Evolutionary conservation across 2,329 filamentous ascomycete species (phyloP).

Genomic region (Pseudonectria foliicola): DNA sequence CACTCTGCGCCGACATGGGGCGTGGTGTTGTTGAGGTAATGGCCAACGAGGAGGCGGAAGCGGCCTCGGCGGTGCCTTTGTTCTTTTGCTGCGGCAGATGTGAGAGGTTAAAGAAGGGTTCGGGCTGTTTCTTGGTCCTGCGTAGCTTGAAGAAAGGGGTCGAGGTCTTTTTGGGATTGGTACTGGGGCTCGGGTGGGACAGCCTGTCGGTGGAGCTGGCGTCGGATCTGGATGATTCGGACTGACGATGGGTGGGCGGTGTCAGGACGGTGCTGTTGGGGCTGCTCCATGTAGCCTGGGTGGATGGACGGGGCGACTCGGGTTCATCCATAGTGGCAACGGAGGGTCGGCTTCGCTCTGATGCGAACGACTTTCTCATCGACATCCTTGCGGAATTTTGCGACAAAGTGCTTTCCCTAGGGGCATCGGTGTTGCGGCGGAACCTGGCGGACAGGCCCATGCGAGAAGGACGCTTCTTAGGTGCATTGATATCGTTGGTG

Average conservation of each 20-base stretch:
- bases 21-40: conserved; percentile 26
- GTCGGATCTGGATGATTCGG: conserved; percentile 84
- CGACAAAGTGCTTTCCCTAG: conserved; percentile 23
- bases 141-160: conserved; percentile 78
- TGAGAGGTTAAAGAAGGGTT: conserved; percentile 75
- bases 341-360: conserved; percentile 24
- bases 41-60: conserved; percentile 38
- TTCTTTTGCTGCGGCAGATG: conserved; percentile 73
- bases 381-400: conserved; percentile 11
- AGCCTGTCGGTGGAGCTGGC: conserved; percentile 65
- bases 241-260: conserved; percentile 38
- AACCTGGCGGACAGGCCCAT: conserved; percentile 47
- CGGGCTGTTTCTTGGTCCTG: conserved; percentile 65
- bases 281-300: conserved; percentile 18
- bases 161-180: conserved; percentile 55
- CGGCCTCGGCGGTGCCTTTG: conserved; percentile 30
- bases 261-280: conserved; percentile 39
- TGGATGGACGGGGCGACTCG: conserved; percentile 23
- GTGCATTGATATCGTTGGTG: conserved; percentile 53
- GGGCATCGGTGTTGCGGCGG: conserved; percentile 44
- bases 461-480: conserved; percentile 50
- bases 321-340: conserved; percentile 51
- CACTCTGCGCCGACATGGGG: conserved; percentile 29
- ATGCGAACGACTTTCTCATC: conserved; percentile 39
- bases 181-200: conserved; percentile 51